Evolutionary conservation across 2,329 filamentous ascomycete genomes (phyloP), one percentile per base, ranked within the genome.

Genomic region (Alternaria gansuensis): DNA sequence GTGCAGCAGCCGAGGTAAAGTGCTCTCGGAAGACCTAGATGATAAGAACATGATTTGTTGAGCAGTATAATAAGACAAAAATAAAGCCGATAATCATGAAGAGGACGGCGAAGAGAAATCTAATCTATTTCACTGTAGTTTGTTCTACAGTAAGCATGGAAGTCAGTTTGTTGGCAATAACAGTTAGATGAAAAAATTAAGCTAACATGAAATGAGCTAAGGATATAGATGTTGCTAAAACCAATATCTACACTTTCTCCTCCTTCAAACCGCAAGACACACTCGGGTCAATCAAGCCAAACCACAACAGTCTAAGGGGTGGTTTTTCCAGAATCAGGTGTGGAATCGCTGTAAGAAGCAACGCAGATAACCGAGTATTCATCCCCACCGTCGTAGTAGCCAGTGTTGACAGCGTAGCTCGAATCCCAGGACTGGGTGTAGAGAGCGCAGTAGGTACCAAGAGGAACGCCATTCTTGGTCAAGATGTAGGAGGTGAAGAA

Each of bases 401-500:
- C 71, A 31, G 65, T 68, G 52, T 73, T 73, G 54, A 60, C 55
- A 23, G 69, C 69, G 34, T 67, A 66, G 5, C 9, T 21, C 5
- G 17, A 0, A 26, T 50, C 58, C 66, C 68, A 72, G 4, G 33
- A 14, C 41, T 63, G 61, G 4, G 71, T 71, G 59, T 73, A 71
- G 21, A 70, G 43, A 45, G 63, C 58, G 54, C 77, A 79, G 65
- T 78, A 78, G 29, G 74, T 75, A n/a, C 76, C 77, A 43, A 77
- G 69, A 2, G 77, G 74, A 26, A 71, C 56, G 14, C 68, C 71
- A 51, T 76, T 74, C 52, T 75, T 70, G 29, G 64, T 68, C 14
- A 78, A 63, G n/a, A 79, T 70, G 51, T 79, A 79, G 10, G 72
- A 69, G 33, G 75, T 76, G 63, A 73, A 77, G 66, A 78, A 77